Base-by-base conservation (phyloP, 1,284 basidiomycete species). In the Leccinum cinnamomeum region DNA sequence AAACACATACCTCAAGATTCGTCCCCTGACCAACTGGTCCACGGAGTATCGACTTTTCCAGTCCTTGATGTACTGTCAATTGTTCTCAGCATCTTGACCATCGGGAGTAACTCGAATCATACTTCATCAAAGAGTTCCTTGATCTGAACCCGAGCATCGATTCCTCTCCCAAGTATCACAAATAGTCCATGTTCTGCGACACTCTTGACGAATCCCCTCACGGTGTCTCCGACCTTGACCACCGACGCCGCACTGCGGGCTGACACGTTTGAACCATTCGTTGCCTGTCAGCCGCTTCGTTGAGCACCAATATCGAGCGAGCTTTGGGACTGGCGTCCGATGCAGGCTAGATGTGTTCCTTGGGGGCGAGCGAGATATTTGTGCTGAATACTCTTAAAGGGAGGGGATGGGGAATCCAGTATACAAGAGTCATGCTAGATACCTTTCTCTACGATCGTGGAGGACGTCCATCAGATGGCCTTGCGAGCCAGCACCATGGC, bases 101-200 rank as follows among this genome's bases (percentile, higher is more conserved):
- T 28, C 25, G 25, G 25, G 25, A 91, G 25, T 35, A 46, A 39
- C 14, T 12, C 35, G 33, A 71, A 44, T 18, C 62, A 44, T 69
- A 95, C 94, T 72, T 94, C 89, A 75, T 96, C 91, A 74, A 97
- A 94, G 35, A 97, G 83, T 77, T 98, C 94, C 74, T 87, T 90
- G 74, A 98, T 98, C 77, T 97, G 95, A 25, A 98, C 90, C 23
- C 97, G 88, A 59, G 92, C 96, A 70, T 95, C 93, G 37, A 97
- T 79, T 56, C 84, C 84, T 56, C 90, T 85, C 16, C 94, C 94
- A 23, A 99, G 77, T 46, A 87, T 86, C 4, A 99, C 93, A 71
- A 97, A 98, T n/a, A 99, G 75, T 14, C 97, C 97, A 69, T 91
- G 87, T 57, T 94, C 90, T 20, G 88, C 84, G 53, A 98, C 82